A percentile compares a stretch with the other conserved stretches of the same genome.
Conservation (phyloP, 2,329 filamentous ascomycete species). For the Aspergillus cejpii region DNA sequence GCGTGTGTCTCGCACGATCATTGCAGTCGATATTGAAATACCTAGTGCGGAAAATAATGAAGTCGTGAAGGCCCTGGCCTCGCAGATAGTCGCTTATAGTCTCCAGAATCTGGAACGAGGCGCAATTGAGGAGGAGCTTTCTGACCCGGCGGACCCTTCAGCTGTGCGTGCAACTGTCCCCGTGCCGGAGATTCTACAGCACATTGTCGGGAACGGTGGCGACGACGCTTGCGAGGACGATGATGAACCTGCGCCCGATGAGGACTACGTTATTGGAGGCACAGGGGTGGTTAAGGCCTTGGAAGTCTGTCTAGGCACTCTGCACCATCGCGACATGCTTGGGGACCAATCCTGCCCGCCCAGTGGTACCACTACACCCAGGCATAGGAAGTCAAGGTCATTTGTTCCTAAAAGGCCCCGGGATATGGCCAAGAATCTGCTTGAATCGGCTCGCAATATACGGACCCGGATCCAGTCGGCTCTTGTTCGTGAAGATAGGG, state of each 20-base stretch:
- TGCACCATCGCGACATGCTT: conserved; percentile 47
- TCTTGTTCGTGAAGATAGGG: conserved; percentile 64
- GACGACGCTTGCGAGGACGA: conserved; percentile 50
- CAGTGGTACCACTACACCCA: conserved; percentile 50
- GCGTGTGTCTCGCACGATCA: conserved; percentile 71
- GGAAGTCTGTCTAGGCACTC: conserved; percentile 80
- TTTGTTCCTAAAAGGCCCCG: conserved; percentile 63
- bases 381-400: conserved; percentile 45
- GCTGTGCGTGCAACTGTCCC: conserved; percentile 45
- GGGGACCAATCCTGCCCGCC: conserved; percentile 38
- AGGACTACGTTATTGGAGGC: conserved; percentile 92
- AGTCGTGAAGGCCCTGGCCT: conserved; percentile 82
- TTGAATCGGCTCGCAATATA: conserved; percentile 84
- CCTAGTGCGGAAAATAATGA: conserved; percentile 76
- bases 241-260: conserved; percentile 67
- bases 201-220: conserved; percentile 69
- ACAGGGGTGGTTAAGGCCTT: conserved; percentile 93
- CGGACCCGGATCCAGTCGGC: conserved; percentile 75
- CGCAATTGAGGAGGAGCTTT: conserved; percentile 56
- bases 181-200: conserved; percentile 77
- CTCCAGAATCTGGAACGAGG: conserved; percentile 81
- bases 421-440: conserved; percentile 86
- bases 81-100: conserved; percentile 91
- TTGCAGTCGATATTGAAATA: conserved; percentile 88
- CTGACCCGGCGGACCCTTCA: conserved; percentile 41